Evolutionary conservation across 2,329 filamentous ascomycete species (phyloP).

Genomic region (Sclerotinia glacialis): DNA sequence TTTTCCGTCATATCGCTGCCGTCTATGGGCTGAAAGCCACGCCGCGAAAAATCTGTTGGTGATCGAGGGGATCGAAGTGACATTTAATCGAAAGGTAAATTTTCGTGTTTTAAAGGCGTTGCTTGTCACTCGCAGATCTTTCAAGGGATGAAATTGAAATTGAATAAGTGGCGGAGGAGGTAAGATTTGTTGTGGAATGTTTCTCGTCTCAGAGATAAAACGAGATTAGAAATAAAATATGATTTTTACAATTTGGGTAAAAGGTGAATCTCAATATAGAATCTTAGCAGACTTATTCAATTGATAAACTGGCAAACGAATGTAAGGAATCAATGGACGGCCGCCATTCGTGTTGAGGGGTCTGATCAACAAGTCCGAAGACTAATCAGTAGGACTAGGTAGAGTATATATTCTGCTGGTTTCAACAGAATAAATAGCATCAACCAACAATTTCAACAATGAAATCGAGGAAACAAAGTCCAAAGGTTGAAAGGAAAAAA

Average conservation of each 20-base stretch:
- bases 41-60: constrained; percentile 31
- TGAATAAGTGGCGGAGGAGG: neutral
- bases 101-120: neutral
- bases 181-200: constrained; percentile 5
- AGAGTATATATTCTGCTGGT: neutral
- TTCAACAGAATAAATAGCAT: neutral
- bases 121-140: neutral
- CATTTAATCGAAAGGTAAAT: constrained; percentile 25
- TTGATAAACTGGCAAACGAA: constrained; percentile 15
- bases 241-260: neutral
- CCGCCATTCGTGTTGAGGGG: constrained; percentile 9
- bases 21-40: constrained; percentile 35
- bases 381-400: neutral
- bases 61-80: constrained; percentile 34
- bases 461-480: constrained; percentile 2
- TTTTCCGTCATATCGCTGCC: constrained; percentile 38
- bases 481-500: neutral
- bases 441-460: neutral
- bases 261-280: neutral
- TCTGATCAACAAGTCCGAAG: neutral
- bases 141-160: constrained; percentile 3
- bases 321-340: constrained; percentile 5
- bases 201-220: constrained; percentile 1
- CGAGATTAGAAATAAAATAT: neutral
- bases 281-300: neutral